Percentiles rank a stretch among this genome's conserved stretches.
Evolutionary conservation across 176 grass and related monocot species (phyloP).

Genomic region (Hordeum vulgare): DNA sequence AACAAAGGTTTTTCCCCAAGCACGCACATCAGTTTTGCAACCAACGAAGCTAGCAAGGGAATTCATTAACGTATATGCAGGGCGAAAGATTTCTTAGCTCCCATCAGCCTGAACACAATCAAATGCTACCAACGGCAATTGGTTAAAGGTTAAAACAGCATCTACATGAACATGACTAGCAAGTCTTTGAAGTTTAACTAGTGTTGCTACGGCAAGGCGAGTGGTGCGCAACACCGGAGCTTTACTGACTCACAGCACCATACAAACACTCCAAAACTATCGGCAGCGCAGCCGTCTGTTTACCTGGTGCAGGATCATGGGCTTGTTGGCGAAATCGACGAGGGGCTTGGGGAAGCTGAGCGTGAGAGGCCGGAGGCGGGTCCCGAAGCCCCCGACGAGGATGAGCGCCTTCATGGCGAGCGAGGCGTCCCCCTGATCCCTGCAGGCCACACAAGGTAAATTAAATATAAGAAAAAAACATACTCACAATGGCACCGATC

Average conservation of each 20-base stretch:
- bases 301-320: conserved; percentile 98
- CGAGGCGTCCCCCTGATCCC: conserved; percentile 11
- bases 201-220: not conserved
- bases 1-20: not conserved
- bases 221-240: too few relatives aligned
- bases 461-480: not conserved
- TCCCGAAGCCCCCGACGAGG: conserved; percentile 94
- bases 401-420: conserved; percentile 82
- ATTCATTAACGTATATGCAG: not conserved
- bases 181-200: not conserved
- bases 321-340: conserved; percentile 95
- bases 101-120: not conserved
- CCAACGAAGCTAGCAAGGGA: not conserved
- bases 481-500: not conserved
- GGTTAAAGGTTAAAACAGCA: not conserved
- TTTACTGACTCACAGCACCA: not conserved
- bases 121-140: not conserved
- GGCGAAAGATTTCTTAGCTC: not conserved
- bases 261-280: not conserved
- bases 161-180: not conserved
- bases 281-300: not conserved
- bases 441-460: not conserved
- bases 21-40: not conserved
- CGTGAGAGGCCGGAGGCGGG: conserved; percentile 76
- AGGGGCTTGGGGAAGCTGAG: conserved; percentile 93